Conservation (phyloP, 2,329 filamentous ascomycete species). For the Eutypa lata region DNA sequence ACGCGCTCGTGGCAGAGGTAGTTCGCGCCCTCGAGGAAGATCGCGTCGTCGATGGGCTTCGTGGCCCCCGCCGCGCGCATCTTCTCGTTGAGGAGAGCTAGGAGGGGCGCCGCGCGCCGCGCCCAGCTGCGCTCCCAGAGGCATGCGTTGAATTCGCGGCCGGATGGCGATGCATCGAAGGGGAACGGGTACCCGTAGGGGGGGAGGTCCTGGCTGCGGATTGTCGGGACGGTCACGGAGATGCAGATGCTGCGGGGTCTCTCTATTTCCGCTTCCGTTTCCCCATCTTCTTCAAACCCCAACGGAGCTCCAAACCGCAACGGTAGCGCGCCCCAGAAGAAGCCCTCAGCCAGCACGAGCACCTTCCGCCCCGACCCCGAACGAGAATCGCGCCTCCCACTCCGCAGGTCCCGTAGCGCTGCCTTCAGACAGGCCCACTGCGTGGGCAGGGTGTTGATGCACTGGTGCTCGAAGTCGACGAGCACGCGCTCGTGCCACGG, state of each 20-base stretch:
- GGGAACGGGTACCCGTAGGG: conserved; percentile 29
- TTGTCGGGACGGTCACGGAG: conserved; percentile 34
- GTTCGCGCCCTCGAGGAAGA: conserved; percentile 32
- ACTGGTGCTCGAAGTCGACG: conserved; percentile 29
- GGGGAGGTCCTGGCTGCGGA: conserved; percentile 32
- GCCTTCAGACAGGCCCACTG: conserved; percentile 30
- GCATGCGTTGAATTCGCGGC: conserved; percentile 18
- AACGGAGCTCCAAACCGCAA: conserved; percentile 28
- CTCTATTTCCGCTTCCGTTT: conserved; percentile 3
- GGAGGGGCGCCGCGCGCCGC: conserved; percentile 18
- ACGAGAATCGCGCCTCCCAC: too few relatives aligned
- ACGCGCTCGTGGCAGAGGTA: conserved; percentile 33
- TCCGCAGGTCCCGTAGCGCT: conserved; percentile 22
- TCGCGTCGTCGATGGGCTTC: conserved; percentile 6
- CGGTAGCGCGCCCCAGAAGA: conserved; percentile 34
- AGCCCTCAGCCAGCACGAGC: conserved; percentile 31
- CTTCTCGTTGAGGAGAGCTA: conserved; percentile 22
- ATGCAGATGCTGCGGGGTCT: conserved; percentile 27
- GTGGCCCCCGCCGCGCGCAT: conserved; percentile 27
- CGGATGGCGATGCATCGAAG: conserved; percentile 26
- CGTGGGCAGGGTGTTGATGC: conserved; percentile 29
- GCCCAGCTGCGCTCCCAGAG: conserved; percentile 30
- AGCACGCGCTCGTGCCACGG: conserved; percentile 29
- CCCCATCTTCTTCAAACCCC: conserved; percentile 1
- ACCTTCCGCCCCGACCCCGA: conserved; percentile 19